Evolutionary conservation across 768 basidiomycete genomes (phyloP), one percentile per base, ranked within the genome.

Genomic region (Lactarius deliciosus): DNA sequence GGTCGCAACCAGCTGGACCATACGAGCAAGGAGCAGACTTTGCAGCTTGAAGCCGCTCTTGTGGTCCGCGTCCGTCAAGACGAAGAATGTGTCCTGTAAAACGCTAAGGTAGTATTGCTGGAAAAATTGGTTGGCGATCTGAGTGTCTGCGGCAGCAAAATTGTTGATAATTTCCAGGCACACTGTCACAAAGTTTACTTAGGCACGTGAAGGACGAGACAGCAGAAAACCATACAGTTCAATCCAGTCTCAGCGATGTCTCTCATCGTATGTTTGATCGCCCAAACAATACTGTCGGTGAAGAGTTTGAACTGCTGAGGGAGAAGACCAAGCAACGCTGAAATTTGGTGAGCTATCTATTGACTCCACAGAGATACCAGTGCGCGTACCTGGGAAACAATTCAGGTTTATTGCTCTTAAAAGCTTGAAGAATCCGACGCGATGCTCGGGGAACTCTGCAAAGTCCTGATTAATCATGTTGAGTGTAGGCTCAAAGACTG

Each of bases 391-490:
- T 74, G 94, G 91, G 91, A 98, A 99, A 81, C 96, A 97, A 75
- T 91, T 86, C 70, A 89, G 72, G 78, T 98, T 95, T 76, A 97
- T 96, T 4, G 93, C 89, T 64, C 95, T 88, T 55, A 99, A 82
- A 65, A 99, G 83, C 77, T 92, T 95, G 84, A 94, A 99, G 85
- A 99, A 96, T 63, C 95, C 96, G 47, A 90, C 88, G 65, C 97
- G 92, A 75, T 98, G 96, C 75, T 99, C 97, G 10, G 97, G 97
- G 80, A 85, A 99, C 78, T 98, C 97, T n/a, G 96, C 81, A 71
- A 98, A 96, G 81, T 99, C 96, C 82, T 97, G 93, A 77, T 98
- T 98, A 76, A 99, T 99, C 97, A 98, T 99, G 72, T 88, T 90
- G 65, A 99, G 80, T 5, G 97, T 99, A 54, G 93, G 92, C 77